phyloP scores from a whole-genome alignment of 2,329 filamentous ascomycete genomes.

The Escovopsis sp. region DNA sequence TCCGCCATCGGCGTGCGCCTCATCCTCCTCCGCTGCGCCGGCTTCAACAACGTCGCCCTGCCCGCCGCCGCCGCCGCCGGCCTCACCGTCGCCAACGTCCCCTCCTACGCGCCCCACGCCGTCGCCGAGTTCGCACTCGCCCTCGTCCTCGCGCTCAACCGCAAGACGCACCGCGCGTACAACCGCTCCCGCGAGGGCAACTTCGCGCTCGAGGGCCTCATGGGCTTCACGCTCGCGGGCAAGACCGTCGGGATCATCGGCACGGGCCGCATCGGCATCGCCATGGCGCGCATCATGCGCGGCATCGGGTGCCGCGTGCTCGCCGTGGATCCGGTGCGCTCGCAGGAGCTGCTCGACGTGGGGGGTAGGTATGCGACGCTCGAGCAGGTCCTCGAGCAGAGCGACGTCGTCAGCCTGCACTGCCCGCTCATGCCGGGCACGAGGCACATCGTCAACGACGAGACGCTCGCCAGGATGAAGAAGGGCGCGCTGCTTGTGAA shows the following conservation, averaged over 20 bases:
- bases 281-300: conserved; percentile 43
- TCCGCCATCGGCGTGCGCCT: conserved; percentile 34
- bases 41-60: conserved; percentile 53
- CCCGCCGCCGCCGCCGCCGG: conserved; percentile 34
- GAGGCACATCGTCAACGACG: conserved; percentile 42
- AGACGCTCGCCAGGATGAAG: conserved; percentile 40
- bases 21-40: conserved; percentile 51
- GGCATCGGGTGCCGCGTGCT: conserved; percentile 50
- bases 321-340: conserved; percentile 42
- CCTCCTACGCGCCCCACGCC: conserved; percentile 52
- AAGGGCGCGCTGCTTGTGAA: conserved; percentile 46
- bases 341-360: conserved; percentile 29
- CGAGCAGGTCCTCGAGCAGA: conserved; percentile 34
- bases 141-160: conserved; percentile 50
- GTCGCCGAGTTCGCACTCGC: conserved; percentile 57
- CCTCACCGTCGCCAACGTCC: conserved; percentile 50
- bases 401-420: conserved; percentile 50
- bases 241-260: conserved; percentile 54
- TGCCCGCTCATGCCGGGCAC: conserved; percentile 48
- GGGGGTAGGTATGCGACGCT: conserved; percentile 37
- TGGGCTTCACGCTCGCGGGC: conserved; percentile 44
- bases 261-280: conserved; percentile 48
- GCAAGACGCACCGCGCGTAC: conserved; percentile 52
- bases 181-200: conserved; percentile 55
- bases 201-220: conserved; percentile 48